These are phyloP conservation scores for Leonotis leonurus DNA, from an alignment of 257 asterid genomes.

Conservation along the genomic window DNA sequence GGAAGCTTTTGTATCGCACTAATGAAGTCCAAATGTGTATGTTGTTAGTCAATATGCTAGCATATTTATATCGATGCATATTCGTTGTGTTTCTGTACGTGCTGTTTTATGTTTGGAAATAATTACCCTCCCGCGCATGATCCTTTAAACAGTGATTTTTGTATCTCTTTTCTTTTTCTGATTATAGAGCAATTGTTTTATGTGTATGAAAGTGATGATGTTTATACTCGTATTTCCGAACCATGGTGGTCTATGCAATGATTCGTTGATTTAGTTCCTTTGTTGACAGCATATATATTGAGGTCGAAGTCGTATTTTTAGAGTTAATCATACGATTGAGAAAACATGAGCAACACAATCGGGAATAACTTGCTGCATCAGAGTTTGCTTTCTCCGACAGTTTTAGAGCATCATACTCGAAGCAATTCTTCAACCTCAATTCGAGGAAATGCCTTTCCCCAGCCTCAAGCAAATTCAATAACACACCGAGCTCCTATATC, in stretches of 20 bases:
- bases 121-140: not conserved
- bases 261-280: not conserved
- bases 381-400: conserved; percentile 51
- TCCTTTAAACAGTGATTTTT: not conserved
- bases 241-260: not conserved
- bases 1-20: not conserved
- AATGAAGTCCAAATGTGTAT: not conserved
- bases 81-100: too few relatives aligned
- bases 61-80: too few relatives aligned
- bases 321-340: conserved; percentile 24
- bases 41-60: too few relatives aligned
- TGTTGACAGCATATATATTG: conserved; percentile 13
- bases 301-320: conserved; percentile 11
- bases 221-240: not conserved
- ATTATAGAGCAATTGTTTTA: not conserved
- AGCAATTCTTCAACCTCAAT: conserved; percentile 45
- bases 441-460: conserved; percentile 61
- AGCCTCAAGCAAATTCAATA: conserved; percentile 54
- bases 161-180: not conserved
- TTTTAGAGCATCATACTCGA: conserved; percentile 54
- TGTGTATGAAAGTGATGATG: conserved; percentile 3
- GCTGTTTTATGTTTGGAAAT: not conserved
- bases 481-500: conserved; percentile 49
- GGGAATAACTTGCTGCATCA: conserved; percentile 79
- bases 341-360: conserved; percentile 59